Evolutionary conservation across 2,329 filamentous ascomycete genomes (phyloP), one percentile per base, ranked within the genome.

Genomic region (Paecilomyces fulvus): DNA sequence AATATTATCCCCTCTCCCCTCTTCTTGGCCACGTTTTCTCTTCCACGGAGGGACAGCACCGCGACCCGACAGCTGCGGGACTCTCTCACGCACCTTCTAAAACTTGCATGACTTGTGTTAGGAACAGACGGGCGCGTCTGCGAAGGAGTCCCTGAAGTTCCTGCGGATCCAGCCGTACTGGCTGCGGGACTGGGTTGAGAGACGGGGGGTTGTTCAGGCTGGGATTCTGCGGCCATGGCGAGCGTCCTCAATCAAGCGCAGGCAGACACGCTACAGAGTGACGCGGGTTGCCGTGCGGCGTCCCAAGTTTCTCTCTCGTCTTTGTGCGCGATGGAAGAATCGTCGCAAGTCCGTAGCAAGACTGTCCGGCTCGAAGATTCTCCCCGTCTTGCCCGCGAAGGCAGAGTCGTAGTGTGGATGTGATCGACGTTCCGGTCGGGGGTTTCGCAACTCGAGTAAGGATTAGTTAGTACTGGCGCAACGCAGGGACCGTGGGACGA

Each of bases 21-120:
- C 8, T 14, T 46, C 10, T 33, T 28, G 46, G 12, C 33, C 43
- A 23, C 30, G 25, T 33, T 51, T 28, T 30, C 37, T 12, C 30
- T 12, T 25, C 23, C 30, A 52, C 37, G 33, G 49, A 56, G 17
- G 54, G 12, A 49, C 51, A 30, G 51, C 11, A 46, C 52, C 43
- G 37, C 53, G 23, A 52, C 33, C 30, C 33, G 25, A 57, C 11
- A 17, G 20, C 48, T 28, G 48, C 48, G 48, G 48, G 25, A 28
- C 12, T 25, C 37, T 23, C 48, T 23, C 48, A 49, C 59, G 21
- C 55, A 60, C 59, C 59, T 60, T 59, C 59, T 59, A 37, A 60
- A 60, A 54, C 59, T 60, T 50, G 57, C 53, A 54, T 56, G 52
- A 49, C 55, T 53, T 53, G 59, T 52, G 53, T 59, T 60, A 20